These are phyloP conservation scores for Lindgomyces ingoldianus DNA, from an alignment of 495 filamentous ascomycete genomes.

Conservation along the genomic window DNA sequence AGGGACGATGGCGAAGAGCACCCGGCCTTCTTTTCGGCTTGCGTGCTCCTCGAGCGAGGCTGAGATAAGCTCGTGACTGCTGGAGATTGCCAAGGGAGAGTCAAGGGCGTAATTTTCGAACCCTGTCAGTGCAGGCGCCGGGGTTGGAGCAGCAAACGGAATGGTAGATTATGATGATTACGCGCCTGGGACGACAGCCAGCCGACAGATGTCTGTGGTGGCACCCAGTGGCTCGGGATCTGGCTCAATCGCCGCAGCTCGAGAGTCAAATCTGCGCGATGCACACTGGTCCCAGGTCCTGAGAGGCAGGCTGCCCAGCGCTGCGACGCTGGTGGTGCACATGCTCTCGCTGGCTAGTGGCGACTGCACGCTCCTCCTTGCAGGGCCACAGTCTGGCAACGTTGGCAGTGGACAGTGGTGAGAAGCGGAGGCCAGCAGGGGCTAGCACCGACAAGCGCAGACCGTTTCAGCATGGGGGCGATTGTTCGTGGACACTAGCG, in stretches of 20 bases:
- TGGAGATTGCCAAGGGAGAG: background rate
- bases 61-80: too few species aligned
- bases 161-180: slow-evolving; percentile 1
- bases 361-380: too few species aligned
- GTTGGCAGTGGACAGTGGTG: too few species aligned
- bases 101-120: background rate
- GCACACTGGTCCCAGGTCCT: background rate
- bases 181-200: background rate
- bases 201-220: background rate
- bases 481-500: background rate
- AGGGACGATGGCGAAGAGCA: too few species aligned
- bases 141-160: background rate
- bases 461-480: background rate
- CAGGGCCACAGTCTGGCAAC: too few species aligned
- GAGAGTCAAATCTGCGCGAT: too few species aligned
- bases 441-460: background rate
- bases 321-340: background rate
- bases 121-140: background rate
- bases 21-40: too few species aligned
- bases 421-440: too few species aligned
- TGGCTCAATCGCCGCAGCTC: too few species aligned
- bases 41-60: too few species aligned
- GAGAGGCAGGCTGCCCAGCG: background rate
- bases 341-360: too few species aligned
- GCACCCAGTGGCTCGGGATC: background rate